phyloP scores from a whole-genome alignment of 2,329 filamentous ascomycete species.

The Periconia sp. region DNA sequence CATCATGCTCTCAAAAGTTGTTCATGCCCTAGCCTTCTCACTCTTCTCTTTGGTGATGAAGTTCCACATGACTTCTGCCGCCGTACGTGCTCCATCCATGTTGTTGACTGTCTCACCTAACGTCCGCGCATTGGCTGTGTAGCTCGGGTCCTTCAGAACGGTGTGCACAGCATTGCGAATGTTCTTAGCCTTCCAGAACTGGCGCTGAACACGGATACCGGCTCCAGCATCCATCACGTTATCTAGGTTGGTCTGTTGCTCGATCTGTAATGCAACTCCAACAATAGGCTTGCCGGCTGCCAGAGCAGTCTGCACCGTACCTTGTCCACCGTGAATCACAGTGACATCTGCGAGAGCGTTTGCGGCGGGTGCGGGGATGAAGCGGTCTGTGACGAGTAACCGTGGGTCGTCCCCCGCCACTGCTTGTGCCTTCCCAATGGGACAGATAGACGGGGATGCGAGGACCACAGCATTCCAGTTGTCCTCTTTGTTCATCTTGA shows the following conservation, averaged over 20 bases:
- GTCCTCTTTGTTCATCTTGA: conserved; percentile 28
- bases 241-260: conserved; percentile 43
- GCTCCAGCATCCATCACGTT: conserved; percentile 41
- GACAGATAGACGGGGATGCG: conserved; percentile 38
- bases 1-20: too few relatives aligned
- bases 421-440: conserved; percentile 30
- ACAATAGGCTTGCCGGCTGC: conserved; percentile 39
- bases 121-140: conserved; percentile 28
- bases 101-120: conserved; percentile 32
- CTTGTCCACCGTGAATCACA: conserved; percentile 39
- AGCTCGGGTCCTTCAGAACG: conserved; percentile 31
- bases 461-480: conserved; percentile 39
- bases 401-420: conserved; percentile 31
- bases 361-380: conserved; percentile 36
- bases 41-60: conserved; percentile 30
- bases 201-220: conserved; percentile 35
- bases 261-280: conserved; percentile 39
- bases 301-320: conserved; percentile 39
- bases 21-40: conserved; percentile 20
- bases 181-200: conserved; percentile 34
- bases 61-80: conserved; percentile 40
- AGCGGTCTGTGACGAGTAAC: conserved; percentile 36
- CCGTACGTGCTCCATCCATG: conserved; percentile 38
- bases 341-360: conserved; percentile 35
- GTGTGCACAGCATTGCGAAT: conserved; percentile 31